Percentiles rank a stretch among this genome's conserved stretches.
Evolutionary conservation across 2,329 filamentous ascomycete species (phyloP).

Genomic region (Aspergillus bombycis): DNA sequence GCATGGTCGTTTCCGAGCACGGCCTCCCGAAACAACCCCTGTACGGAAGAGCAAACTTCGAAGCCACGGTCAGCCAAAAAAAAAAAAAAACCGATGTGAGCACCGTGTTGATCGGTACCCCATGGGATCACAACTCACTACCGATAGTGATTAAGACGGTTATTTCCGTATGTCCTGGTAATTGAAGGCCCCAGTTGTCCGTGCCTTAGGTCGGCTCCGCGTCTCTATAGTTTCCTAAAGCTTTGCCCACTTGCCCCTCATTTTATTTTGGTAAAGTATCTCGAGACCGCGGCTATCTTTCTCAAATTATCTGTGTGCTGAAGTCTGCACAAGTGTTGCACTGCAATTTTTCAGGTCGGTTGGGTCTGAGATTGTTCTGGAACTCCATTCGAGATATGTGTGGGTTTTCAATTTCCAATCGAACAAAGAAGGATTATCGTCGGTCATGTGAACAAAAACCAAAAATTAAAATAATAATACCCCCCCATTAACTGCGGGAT

Average conservation of each 20-base stretch:
- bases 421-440: not conserved
- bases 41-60: not conserved
- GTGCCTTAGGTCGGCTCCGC: constrained; percentile 10
- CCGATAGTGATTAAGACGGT: not conserved
- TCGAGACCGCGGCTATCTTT: constrained; percentile 6
- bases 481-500: not conserved
- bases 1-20: constrained; percentile 18
- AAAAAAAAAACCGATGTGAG: not conserved
- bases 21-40: constrained; percentile 11
- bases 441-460: not conserved
- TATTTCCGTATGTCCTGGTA: not conserved
- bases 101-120: constrained; percentile 1
- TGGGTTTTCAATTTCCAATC: not conserved
- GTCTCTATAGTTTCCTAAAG: constrained; percentile 12
- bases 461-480: not conserved
- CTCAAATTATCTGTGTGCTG: not conserved
- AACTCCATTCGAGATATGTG: constrained; percentile 3
- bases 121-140: constrained; percentile 1
- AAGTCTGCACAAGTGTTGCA: not conserved
- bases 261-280: not conserved
- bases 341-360: not conserved
- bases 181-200: not conserved
- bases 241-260: constrained; percentile 17
- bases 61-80: not conserved
- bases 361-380: constrained; percentile 9